Base-by-base conservation (phyloP, 2,329 filamentous ascomycete genomes). In the Penicillium sp. region DNA sequence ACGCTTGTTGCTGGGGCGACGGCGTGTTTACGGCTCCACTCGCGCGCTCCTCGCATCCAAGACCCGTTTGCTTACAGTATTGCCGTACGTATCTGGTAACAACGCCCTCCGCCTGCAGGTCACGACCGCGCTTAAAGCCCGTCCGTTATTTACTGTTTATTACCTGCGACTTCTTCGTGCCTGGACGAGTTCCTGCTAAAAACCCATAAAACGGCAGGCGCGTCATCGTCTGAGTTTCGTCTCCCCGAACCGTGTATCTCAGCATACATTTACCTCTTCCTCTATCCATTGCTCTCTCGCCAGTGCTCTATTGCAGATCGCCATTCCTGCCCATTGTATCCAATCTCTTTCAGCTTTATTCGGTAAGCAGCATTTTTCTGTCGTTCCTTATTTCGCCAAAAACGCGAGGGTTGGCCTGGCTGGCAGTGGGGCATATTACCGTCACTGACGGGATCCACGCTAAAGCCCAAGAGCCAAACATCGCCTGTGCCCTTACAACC, bases 1-100 rank as follows among this genome's bases (percentile, higher is more conserved):
- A 63, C 40, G 3, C 14, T 65, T 67, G 83, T 86, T 86, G 82
- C 81, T 64, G 71, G 33, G 63, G 80, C 68, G 70, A 73, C 70
- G 35, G 26, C 0, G 59, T 68, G 66, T 64, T 61, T 65, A 56
- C 49, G 38, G 43, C 38, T 28, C 60, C 59, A 56, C 60, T 47
- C 47, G 59, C 45, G 58, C 59, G 59, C 57, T 60, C 57, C 56
- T 53, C 50, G 53, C 52, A 47, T 43, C 14, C 42, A 35, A 38
- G 33, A 6, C 33, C 33, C 40, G 40, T 21, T 16, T 9, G 24
- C 46, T 20, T 28, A 28, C 30, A 5, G 30, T 43, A 23, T 42
- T 9, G n/a, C n/a, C n/a, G 40, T 42, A n/a, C 18, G 40, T 38
- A 38, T 42, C 40, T 9, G 2, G 40, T 23, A 21, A 43, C 16